Conservation (phyloP, 768 basidiomycete genomes). For the Suillus spraguei region DNA sequence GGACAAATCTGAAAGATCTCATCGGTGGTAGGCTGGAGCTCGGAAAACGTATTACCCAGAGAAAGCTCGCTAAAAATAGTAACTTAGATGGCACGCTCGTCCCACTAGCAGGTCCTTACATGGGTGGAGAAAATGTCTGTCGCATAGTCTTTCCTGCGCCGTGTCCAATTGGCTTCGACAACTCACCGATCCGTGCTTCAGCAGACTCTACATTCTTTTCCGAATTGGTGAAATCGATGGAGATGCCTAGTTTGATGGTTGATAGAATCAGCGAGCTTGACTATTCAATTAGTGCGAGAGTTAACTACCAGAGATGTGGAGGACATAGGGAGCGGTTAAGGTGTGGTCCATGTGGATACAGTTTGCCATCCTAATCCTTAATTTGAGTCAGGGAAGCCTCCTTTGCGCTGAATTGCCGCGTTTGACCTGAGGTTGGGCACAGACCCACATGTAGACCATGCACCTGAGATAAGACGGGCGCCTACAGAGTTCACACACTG, state of each 20-base stretch:
- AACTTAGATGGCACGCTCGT: neutral
- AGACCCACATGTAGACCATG: neutral
- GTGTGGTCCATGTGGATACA: neutral
- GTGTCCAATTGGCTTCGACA: neutral
- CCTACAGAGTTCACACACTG: conserved; percentile 2
- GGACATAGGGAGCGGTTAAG: neutral
- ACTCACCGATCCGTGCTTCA: neutral
- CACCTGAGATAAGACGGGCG: neutral
- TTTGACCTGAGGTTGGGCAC: neutral
- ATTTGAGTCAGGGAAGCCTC: neutral
- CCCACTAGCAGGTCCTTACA: neutral
- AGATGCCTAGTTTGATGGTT: neutral
- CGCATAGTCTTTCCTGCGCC: neutral
- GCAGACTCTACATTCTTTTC: neutral
- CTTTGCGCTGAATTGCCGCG: neutral
- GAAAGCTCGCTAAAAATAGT: neutral
- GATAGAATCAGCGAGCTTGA: neutral
- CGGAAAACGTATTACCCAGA: neutral
- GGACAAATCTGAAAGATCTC: neutral
- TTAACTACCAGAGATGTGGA: neutral
- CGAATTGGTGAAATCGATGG: neutral
- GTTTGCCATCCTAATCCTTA: neutral
- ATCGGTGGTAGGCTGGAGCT: neutral
- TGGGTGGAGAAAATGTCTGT: neutral
- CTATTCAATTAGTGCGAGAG: neutral